Percentiles rank a stretch among this genome's conserved stretches.
phyloP scores from a whole-genome alignment of 2,329 filamentous ascomycete genomes.

The Aureobasidium mangrovei region DNA sequence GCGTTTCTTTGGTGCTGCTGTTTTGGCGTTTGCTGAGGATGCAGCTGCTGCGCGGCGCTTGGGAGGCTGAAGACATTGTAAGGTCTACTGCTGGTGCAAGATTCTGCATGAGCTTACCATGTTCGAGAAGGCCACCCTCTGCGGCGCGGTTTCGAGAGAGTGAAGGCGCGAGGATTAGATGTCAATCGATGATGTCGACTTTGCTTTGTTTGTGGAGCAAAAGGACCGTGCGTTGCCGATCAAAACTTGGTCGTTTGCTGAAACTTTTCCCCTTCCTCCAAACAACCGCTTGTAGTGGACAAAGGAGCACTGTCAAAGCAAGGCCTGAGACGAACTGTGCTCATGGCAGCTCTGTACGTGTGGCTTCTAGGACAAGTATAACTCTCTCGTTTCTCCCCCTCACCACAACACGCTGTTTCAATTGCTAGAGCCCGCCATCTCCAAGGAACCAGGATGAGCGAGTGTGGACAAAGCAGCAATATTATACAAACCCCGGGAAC shows the following conservation, averaged over 20 bases:
- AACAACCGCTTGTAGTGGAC: not conserved
- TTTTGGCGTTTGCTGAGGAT: constrained; percentile 8
- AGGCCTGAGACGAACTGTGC: not conserved
- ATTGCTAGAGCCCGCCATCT: constrained; percentile 35
- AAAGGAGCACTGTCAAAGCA: not conserved
- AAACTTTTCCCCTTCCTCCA: not conserved
- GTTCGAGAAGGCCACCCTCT: not conserved
- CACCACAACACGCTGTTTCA: constrained; percentile 26
- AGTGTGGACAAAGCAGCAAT: constrained; percentile 38
- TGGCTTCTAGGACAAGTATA: not conserved
- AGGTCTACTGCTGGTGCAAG: not conserved
- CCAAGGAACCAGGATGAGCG: constrained; percentile 27
- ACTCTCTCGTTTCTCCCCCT: not conserved
- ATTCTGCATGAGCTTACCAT: not conserved
- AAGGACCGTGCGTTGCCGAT: not conserved
- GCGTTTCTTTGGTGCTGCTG: constrained; percentile 40
- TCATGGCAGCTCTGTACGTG: not conserved
- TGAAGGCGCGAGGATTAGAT: not conserved
- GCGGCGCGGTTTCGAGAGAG: not conserved
- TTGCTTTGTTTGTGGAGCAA: constrained; percentile 8
- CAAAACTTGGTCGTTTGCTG: not conserved
- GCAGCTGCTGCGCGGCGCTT: constrained; percentile 13
- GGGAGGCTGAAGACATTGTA: constrained; percentile 10
- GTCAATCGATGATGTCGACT: constrained; percentile 5
- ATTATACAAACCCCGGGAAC: constrained; percentile 17